These are phyloP conservation scores for Magnusiomyces tetraspermus DNA, from an alignment of 1,139 yeast species.

Conservation along the genomic window DNA sequence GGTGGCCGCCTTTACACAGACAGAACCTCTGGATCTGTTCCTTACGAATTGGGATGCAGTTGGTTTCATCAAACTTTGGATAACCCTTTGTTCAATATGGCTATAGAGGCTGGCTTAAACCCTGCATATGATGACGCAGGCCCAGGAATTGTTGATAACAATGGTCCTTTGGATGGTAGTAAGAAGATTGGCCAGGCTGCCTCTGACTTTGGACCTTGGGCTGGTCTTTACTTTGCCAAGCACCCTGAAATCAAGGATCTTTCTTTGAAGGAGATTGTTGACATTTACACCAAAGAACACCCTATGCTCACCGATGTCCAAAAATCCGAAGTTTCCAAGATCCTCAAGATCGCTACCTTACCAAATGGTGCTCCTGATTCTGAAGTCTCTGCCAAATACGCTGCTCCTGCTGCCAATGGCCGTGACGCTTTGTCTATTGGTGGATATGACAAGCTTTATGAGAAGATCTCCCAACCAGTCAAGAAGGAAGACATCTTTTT, in stretches of 20 bases:
- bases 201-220: slow-evolving; percentile 51
- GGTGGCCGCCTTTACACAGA: slow-evolving; percentile 42
- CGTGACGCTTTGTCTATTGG: slow-evolving; percentile 86
- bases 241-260: slow-evolving; percentile 32
- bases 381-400: slow-evolving; percentile 18
- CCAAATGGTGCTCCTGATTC: slow-evolving; percentile 68
- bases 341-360: slow-evolving; percentile 50
- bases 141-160: slow-evolving; percentile 28
- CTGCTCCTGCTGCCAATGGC: slow-evolving; percentile 71
- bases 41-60: slow-evolving; percentile 65
- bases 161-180: slow-evolving; percentile 29
- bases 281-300: slow-evolving; percentile 40
- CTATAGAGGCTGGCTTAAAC: slow-evolving; percentile 22
- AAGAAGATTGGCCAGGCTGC: slow-evolving; percentile 40
- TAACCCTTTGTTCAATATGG: slow-evolving; percentile 40
- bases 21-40: slow-evolving; percentile 21
- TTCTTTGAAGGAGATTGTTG: slow-evolving; percentile 44
- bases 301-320: slow-evolving; percentile 39
- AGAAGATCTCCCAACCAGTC: slow-evolving; percentile 26
- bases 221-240: slow-evolving; percentile 32
- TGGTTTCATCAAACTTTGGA: slow-evolving; percentile 82
- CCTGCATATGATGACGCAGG: slow-evolving; percentile 41
- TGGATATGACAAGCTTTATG: slow-evolving; percentile 39
- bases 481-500: slow-evolving; percentile 38
- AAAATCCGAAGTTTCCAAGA: slow-evolving; percentile 39